Evolutionary conservation across 768 basidiomycete species (phyloP), one percentile per base, ranked within the genome.

Genomic region (Exsudoporus frostii): DNA sequence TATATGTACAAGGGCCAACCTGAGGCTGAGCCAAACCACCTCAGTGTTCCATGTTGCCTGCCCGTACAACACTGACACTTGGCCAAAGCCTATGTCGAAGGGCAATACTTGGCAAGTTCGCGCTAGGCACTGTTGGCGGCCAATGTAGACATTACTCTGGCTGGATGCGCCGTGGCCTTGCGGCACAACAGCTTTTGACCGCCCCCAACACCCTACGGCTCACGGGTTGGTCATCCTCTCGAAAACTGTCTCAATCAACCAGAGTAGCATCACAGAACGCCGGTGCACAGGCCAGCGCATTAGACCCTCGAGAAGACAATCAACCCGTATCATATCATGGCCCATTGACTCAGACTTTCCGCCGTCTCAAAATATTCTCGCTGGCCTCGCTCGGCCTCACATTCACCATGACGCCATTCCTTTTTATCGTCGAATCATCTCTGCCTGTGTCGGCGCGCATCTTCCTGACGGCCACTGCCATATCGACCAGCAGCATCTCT

Each of bases 351-450:
- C 67, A 74, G 40, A 88, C 91, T 2, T 92, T 90, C 74, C 80
- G 83, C 50, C 80, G 81, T 22, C 79, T 93, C 51, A 93, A 94
- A 67, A 69, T 90, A 9, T 92, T 94, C 73, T 93, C 91, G 13
- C 72, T 95, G 1, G 81, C 84, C 22, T 92, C 92, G 1, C 78
- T 94, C 43, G 77, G 77, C 3, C 77, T 91, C 45, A 85, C 89
- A 10, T 71, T 76, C 53, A 76, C 81, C 5, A 74, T 94, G 60
- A 76, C 88, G 2, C 92, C 92, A 1, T 84, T 94, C 72, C 82
- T 94, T 55, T 88, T 94, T 69, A 65, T 90, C 48, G 76, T 94
- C 59, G 90, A 93, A 55, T 86, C 90, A 5, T 79, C 79, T 22
- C 78, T 94, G 7, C 90, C 92, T 0, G 61, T 79, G 37, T 75